A percentile compares a stretch with the other conserved stretches of the same genome.
These are phyloP conservation scores for Casuarina cunninghamiana DNA, from an alignment of 306 rosid genomes.

Conservation along the genomic window DNA sequence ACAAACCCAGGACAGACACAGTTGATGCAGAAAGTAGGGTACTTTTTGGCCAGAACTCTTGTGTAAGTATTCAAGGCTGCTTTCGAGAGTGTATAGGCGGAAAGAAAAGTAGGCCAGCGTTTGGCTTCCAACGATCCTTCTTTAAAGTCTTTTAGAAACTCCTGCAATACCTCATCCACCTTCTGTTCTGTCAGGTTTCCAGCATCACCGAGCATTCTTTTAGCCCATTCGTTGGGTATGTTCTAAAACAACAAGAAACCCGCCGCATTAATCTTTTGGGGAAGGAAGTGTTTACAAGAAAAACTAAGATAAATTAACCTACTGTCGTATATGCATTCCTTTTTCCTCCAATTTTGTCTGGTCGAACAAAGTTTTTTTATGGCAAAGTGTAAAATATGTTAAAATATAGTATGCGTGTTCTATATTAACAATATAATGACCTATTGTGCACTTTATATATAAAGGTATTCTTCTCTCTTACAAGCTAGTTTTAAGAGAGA, in stretches of 20 bases:
- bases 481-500: too few species aligned
- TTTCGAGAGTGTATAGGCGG: slow-evolving; percentile 45
- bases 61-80: slow-evolving; percentile 46
- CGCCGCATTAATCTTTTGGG: background rate
- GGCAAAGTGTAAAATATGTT: too few species aligned
- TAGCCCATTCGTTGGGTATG: slow-evolving; percentile 38
- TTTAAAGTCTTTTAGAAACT: slow-evolving; percentile 38
- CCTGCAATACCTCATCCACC: background rate
- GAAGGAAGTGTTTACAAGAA: background rate
- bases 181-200: slow-evolving; percentile 46
- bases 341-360: too few species aligned
- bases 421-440: too few species aligned
- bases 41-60: slow-evolving; percentile 42
- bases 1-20: slow-evolving; percentile 47
- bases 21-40: slow-evolving; percentile 35
- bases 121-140: slow-evolving; percentile 41
- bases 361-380: too few species aligned
- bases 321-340: too few species aligned
- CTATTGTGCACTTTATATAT: too few species aligned
- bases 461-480: too few species aligned
- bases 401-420: too few species aligned
- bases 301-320: background rate
- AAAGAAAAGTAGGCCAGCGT: slow-evolving; percentile 35
- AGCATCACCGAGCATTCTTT: slow-evolving; percentile 36
- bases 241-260: slow-evolving; percentile 19